Conservation (phyloP, 2,329 filamentous ascomycete species). For the Aspergillus quadrilineatus region DNA sequence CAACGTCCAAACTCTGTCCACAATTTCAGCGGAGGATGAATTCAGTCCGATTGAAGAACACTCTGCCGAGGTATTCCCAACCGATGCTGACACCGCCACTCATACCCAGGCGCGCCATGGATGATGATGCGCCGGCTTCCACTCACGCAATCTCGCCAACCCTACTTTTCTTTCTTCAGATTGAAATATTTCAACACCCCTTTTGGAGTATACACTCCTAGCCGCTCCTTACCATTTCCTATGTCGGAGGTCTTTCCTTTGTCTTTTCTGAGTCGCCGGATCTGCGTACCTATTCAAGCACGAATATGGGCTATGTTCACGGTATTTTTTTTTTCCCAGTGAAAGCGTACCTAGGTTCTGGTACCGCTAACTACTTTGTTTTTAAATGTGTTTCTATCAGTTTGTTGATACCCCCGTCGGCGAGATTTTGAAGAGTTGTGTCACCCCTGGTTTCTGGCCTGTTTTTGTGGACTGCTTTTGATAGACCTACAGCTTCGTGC, state of each 20-base stretch:
- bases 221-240: conserved; percentile 13
- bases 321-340: not conserved
- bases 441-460: conserved; percentile 14
- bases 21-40: conserved; percentile 35
- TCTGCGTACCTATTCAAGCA: conserved; percentile 13
- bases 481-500: conserved; percentile 21
- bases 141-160: conserved; percentile 8
- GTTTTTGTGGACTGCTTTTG: conserved; percentile 12
- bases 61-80: conserved; percentile 53
- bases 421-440: conserved; percentile 24
- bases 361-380: conserved; percentile 19
- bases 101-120: not conserved
- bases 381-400: conserved; percentile 13
- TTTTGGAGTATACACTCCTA: conserved; percentile 15
- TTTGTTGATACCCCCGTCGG: conserved; percentile 30
- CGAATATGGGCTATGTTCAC: conserved; percentile 8
- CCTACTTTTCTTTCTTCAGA: not conserved
- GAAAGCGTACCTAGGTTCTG: conserved; percentile 3
- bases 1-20: conserved; percentile 45
- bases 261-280: conserved; percentile 8
- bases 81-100: conserved; percentile 21
- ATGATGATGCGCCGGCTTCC: not conserved
- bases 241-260: conserved; percentile 7
- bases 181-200: not conserved
- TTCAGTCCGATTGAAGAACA: conserved; percentile 34